Conservation (phyloP, 75 land plant species). For the Cunninghamia lanceolata region DNA sequence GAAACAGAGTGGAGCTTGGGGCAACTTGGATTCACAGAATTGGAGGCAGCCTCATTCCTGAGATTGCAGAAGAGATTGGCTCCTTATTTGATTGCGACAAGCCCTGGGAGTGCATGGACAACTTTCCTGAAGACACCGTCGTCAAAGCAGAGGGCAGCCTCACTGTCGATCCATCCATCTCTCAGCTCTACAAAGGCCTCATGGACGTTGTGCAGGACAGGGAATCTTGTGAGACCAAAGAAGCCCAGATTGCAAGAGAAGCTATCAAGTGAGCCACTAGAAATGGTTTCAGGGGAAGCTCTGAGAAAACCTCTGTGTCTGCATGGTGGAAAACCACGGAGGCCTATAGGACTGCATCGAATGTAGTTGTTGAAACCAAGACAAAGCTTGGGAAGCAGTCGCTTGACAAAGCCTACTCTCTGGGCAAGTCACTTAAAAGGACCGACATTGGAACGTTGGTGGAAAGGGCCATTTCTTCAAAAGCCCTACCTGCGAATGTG, state of each 20-base stretch:
- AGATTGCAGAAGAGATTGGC: conserved; percentile 44
- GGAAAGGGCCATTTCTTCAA: background rate
- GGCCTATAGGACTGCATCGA: conserved; percentile 9
- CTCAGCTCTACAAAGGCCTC: conserved; percentile 36
- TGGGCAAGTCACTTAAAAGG: conserved; percentile 10
- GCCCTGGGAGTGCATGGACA: conserved; percentile 84
- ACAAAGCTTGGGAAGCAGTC: conserved; percentile 16
- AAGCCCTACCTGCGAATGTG: background rate
- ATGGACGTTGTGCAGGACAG: conserved; percentile 34
- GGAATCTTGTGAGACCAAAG: background rate
- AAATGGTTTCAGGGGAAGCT: background rate
- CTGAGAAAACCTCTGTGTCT: background rate
- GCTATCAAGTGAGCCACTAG: background rate
- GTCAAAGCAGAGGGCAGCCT: conserved; percentile 66
- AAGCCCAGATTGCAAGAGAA: background rate
- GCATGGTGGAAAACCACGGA: background rate
- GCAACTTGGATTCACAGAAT: conserved; percentile 98
- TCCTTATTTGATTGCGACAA: conserved; percentile 31
- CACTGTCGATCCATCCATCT: conserved; percentile 27
- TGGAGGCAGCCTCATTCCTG: conserved; percentile 72
- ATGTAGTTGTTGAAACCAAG: conserved; percentile 3
- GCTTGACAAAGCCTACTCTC: conserved; percentile 13
- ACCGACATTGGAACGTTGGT: background rate
- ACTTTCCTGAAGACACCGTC: conserved; percentile 28
- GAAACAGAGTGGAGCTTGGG: conserved; percentile 75